Conservation (phyloP, 2,329 filamentous ascomycete species). For the Colletotrichum orchidophilum region DNA sequence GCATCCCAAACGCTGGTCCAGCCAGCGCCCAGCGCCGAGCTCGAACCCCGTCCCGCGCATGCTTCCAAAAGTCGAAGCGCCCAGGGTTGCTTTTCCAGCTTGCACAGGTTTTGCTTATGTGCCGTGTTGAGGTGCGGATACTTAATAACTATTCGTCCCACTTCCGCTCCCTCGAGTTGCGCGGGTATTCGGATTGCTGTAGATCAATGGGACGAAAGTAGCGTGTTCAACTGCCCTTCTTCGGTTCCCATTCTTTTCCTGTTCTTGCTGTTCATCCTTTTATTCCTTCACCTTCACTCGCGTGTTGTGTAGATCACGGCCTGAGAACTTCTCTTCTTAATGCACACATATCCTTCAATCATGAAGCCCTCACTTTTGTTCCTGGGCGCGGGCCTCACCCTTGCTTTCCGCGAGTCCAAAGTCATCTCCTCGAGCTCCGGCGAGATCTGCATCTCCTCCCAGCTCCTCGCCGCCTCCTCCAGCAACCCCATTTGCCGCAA, state of each 20-base stretch:
- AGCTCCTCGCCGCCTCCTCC: constrained; percentile 30
- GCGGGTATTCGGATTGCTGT: background rate
- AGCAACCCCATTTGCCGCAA: constrained; percentile 31
- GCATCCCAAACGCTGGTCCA: constrained; percentile 30
- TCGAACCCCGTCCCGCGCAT: constrained; percentile 29
- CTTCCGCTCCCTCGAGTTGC: background rate
- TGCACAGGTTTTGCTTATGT: background rate
- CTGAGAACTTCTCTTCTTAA: background rate
- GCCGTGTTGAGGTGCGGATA: background rate
- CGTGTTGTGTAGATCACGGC: constrained; percentile 28
- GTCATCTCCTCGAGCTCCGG: constrained; percentile 25
- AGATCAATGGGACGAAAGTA: constrained; percentile 31
- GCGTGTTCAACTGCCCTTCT: background rate
- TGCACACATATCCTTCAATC: background rate
- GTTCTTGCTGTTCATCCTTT: background rate
- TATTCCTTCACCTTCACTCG: background rate
- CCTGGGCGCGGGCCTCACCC: constrained; percentile 11
- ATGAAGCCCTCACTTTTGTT: constrained; percentile 30
- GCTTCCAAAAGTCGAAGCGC: constrained; percentile 16
- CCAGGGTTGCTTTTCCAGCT: constrained; percentile 11
- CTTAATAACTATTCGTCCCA: constrained; percentile 6
- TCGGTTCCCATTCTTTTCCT: background rate
- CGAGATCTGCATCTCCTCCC: constrained; percentile 33
- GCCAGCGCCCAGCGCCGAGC: constrained; percentile 17
- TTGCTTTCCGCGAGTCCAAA: constrained; percentile 30